Conservation (phyloP, 139 green algal species). For the Tetraselmis chui region DNA sequence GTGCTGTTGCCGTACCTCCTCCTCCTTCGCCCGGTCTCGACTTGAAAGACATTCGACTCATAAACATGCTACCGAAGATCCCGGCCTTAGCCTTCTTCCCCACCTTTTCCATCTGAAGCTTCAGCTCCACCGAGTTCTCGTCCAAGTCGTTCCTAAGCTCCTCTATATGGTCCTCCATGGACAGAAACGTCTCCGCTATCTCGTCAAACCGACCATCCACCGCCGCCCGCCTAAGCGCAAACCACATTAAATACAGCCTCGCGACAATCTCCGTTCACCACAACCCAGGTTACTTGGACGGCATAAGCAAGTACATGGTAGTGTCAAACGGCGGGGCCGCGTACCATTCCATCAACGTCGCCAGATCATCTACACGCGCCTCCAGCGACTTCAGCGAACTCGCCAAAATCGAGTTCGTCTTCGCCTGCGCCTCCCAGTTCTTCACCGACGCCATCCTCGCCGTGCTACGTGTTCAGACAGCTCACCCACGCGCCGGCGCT, state of each 20-base stretch:
- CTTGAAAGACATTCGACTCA: neutral
- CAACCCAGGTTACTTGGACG: too few species aligned
- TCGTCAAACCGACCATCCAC: neutral
- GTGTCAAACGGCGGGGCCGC: too few species aligned
- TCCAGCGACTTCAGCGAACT: slow-evolving; percentile 18
- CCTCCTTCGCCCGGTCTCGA: neutral
- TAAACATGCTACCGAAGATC: neutral
- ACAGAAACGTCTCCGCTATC: neutral
- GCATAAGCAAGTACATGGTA: too few species aligned
- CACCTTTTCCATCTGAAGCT: neutral
- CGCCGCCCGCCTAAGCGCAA: neutral
- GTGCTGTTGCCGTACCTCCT: too few species aligned
- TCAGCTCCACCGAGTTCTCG: neutral
- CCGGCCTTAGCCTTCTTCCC: neutral
- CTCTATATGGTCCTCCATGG: neutral
- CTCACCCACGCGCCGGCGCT: too few species aligned
- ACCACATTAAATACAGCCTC: too few species aligned
- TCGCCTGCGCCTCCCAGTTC: slow-evolving; percentile 24
- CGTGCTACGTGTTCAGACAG: too few species aligned
- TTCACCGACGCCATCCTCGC: slow-evolving; percentile 19
- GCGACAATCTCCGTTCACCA: too few species aligned
- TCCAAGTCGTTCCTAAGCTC: neutral
- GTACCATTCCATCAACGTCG: slow-evolving; percentile 12
- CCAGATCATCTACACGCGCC: slow-evolving; percentile 12
- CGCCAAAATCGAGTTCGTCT: slow-evolving; percentile 21